Evolutionary conservation across 1,284 basidiomycete genomes (phyloP).

Genomic region (Agroathelia rolfsii): DNA sequence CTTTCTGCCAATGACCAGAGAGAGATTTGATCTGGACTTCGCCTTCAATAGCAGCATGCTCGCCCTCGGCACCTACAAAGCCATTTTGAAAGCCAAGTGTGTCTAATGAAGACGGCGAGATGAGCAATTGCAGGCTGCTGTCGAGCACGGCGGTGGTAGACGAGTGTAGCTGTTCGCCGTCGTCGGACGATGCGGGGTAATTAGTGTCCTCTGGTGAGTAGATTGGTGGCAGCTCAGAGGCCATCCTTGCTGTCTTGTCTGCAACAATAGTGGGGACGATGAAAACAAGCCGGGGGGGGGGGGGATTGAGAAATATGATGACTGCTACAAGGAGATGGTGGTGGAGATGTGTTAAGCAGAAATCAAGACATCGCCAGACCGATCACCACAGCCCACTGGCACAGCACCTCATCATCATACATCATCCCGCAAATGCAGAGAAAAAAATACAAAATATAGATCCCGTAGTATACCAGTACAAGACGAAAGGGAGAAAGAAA

Average conservation of each 20-base stretch:
- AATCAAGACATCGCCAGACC: too few species aligned
- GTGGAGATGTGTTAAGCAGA: too few species aligned
- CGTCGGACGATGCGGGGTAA: not conserved
- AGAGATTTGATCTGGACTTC: conserved; percentile 69
- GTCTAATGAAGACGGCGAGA: conserved; percentile 54
- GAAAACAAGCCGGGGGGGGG: too few species aligned
- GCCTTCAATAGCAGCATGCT: conserved; percentile 71
- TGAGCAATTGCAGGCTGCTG: conserved; percentile 47
- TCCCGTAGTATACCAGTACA: conserved; percentile 10
- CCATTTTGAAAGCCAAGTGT: conserved; percentile 71
- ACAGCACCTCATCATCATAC: too few species aligned
- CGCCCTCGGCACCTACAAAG: conserved; percentile 67
- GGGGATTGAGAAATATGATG: too few species aligned
- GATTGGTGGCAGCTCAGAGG: conserved; percentile 29
- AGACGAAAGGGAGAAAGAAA: conserved; percentile 13
- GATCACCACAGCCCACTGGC: too few species aligned
- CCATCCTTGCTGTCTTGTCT: too few species aligned
- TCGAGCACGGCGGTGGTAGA: not conserved
- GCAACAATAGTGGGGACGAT: too few species aligned
- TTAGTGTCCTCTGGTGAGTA: conserved; percentile 18
- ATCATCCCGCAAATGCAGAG: too few species aligned
- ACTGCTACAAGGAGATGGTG: too few species aligned
- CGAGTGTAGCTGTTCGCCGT: too few species aligned
- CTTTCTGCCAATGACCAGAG: conserved; percentile 47
- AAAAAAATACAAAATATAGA: not conserved